Conservation (phyloP, 116 monocot genomes). For the Iris pallida region DNA sequence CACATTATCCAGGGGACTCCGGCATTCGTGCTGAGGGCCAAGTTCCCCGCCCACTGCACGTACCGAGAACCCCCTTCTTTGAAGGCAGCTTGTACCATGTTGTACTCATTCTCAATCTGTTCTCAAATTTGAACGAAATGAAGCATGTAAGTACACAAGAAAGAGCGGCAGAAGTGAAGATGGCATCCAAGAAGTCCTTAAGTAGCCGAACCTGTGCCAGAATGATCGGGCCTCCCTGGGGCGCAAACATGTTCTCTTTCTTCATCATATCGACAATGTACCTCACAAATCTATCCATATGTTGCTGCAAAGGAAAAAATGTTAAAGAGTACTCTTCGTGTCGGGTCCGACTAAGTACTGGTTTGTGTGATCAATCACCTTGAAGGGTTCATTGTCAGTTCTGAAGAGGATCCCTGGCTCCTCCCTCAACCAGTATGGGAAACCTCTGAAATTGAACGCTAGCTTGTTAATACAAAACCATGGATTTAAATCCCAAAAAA, state of each 20-base stretch:
- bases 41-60: slow-evolving; percentile 65
- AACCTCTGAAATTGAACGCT: slow-evolving; percentile 24
- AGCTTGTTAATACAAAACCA: too few species aligned
- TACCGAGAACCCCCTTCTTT: slow-evolving; percentile 39
- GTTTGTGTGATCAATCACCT: slow-evolving; percentile 20
- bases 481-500: neutral
- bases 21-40: slow-evolving; percentile 42
- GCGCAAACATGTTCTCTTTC: slow-evolving; percentile 37
- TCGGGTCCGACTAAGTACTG: neutral
- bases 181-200: too few species aligned
- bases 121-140: neutral
- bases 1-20: slow-evolving; percentile 99
- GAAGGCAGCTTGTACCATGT: slow-evolving; percentile 44
- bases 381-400: slow-evolving; percentile 46
- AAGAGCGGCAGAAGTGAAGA: too few species aligned
- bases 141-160: too few species aligned
- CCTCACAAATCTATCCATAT: slow-evolving; percentile 32
- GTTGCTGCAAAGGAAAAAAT: slow-evolving; percentile 21
- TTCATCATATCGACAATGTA: slow-evolving; percentile 42
- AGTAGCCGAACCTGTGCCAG: slow-evolving; percentile 39
- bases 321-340: too few species aligned
- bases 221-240: slow-evolving; percentile 62
- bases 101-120: slow-evolving; percentile 95
- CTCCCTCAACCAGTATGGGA: slow-evolving; percentile 53
- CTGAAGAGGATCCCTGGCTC: slow-evolving; percentile 32